A percentile compares a stretch with the other conserved stretches of the same genome.
These are phyloP conservation scores for Helminthosporium solani DNA, from an alignment of 2,329 filamentous ascomycete species.

Conservation along the genomic window DNA sequence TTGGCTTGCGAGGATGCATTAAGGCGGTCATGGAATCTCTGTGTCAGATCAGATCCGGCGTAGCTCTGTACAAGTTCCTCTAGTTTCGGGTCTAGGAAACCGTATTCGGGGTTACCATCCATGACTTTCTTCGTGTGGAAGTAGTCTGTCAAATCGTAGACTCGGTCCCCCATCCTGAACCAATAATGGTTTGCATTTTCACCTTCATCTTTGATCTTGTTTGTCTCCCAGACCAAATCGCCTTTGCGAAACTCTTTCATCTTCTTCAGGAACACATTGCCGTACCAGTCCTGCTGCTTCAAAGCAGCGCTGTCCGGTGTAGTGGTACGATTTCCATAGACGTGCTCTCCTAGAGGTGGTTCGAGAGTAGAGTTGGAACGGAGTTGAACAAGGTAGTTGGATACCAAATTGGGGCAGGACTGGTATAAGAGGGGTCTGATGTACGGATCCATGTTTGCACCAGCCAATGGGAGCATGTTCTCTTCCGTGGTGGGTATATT, in stretches of 20 bases:
- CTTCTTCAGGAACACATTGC: slow-evolving; percentile 67
- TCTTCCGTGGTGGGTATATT: slow-evolving; percentile 57
- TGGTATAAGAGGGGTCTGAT: slow-evolving; percentile 75
- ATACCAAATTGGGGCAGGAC: slow-evolving; percentile 73
- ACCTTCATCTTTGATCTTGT: slow-evolving; percentile 65
- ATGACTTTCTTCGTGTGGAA: slow-evolving; percentile 70
- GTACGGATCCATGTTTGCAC: slow-evolving; percentile 78
- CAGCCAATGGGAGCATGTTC: slow-evolving; percentile 76
- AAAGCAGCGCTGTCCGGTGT: slow-evolving; percentile 58
- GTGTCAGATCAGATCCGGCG: slow-evolving; percentile 76
- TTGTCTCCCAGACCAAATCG: slow-evolving; percentile 70
- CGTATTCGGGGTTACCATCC: slow-evolving; percentile 58
- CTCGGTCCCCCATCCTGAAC: slow-evolving; percentile 71
- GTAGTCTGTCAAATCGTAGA: slow-evolving; percentile 93
- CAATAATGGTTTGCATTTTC: slow-evolving; percentile 68
- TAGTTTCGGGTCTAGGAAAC: slow-evolving; percentile 71
- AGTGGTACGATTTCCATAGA: slow-evolving; percentile 63
- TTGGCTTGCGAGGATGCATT: slow-evolving; percentile 59
- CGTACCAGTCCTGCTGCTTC: slow-evolving; percentile 73
- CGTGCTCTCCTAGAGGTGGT: slow-evolving; percentile 63
- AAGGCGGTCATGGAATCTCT: slow-evolving; percentile 60
- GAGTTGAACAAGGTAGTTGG: slow-evolving; percentile 57
- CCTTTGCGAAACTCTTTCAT: slow-evolving; percentile 89
- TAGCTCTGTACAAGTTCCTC: slow-evolving; percentile 70
- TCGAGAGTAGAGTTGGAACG: slow-evolving; percentile 64